Evolutionary conservation across 331 rosid genomes (phyloP), one percentile per base, ranked within the genome.

Genomic region (Malus hybrid): DNA sequence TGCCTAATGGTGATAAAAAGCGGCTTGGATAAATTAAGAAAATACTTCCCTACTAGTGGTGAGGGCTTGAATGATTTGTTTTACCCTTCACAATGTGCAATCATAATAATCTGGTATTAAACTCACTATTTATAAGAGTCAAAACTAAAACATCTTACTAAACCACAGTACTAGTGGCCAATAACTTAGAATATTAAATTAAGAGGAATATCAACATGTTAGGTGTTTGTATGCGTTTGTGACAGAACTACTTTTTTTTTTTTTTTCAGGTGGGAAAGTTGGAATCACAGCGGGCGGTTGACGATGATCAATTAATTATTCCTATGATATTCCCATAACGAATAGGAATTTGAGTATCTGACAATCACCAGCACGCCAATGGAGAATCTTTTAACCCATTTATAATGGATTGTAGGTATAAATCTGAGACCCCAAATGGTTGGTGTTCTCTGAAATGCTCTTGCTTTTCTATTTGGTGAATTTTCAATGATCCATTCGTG

Each of bases 401-500:
- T 10, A n/a, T 24, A 59, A 36, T 72, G 67, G 54, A 52, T 14
- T 7, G 5, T 14, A 32, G 11, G 15, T 57, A 44, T 6, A 1
- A 20, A 9, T 14, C 7, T 55, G 10, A 5, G 11, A 10, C 10
- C 29, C 42, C 14, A 71, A 55, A n/a, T 57, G 56, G 67, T 72
- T 36, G 76, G 56, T 72, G 12, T 72, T 59, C 36, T 72, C 27
- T 39, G 76, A 72, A 39, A 59, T 59, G 64, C 59, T 52, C n/a
- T 52, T 4, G 52, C 36, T 39, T 34, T n/a, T 34, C 18, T 18
- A 15, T 59, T 59, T 15, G 57, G 24, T 24, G 67, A 34, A 20
- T 57, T 72, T 57, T 42, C 42, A 56, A 59, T 36, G 76, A 31
- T 27, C 67, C 19, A 28, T 72, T 71, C 24, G 24, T 20, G 20